These are phyloP conservation scores for Phytophthora idaei DNA, from an alignment of 352 stramenopile genomes.

Conservation along the genomic window DNA sequence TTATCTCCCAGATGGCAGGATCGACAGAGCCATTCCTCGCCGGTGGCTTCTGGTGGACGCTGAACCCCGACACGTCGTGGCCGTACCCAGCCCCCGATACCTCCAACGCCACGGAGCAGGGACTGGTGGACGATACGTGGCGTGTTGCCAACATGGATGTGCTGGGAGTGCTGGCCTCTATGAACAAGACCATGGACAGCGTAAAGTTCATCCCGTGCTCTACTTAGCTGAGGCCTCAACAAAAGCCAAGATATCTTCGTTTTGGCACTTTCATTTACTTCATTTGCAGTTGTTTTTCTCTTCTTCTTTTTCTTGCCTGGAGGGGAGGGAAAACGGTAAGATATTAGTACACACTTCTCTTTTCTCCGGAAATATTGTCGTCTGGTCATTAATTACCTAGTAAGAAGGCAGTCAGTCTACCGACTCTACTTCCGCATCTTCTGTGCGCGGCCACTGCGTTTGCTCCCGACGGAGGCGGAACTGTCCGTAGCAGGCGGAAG, in stretches of 20 bases:
- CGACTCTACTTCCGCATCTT: conserved; percentile 53
- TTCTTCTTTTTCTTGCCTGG: conserved; percentile 20
- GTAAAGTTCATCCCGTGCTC: conserved; percentile 75
- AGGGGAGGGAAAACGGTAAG: conserved; percentile 25
- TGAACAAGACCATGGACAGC: conserved; percentile 68
- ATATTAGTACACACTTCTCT: conserved; percentile 39
- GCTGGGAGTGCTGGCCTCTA: conserved; percentile 57
- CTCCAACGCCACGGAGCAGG: conserved; percentile 52
- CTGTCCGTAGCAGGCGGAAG: conserved; percentile 32
- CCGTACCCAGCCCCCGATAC: conserved; percentile 75
- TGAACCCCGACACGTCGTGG: conserved; percentile 85
- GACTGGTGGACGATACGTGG: conserved; percentile 79
- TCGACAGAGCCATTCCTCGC: conserved; percentile 55
- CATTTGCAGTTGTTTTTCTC: conserved; percentile 36
- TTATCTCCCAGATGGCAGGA: conserved; percentile 69
- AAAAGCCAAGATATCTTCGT: conserved; percentile 3
- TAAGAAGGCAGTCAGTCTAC: background rate
- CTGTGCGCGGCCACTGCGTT: conserved; percentile 42
- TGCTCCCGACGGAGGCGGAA: conserved; percentile 31
- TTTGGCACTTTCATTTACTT: conserved; percentile 37
- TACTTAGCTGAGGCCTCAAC: conserved; percentile 33
- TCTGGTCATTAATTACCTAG: conserved; percentile 21
- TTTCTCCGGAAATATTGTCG: conserved; percentile 1
- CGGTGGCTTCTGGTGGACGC: conserved; percentile 80
- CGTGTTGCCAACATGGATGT: conserved; percentile 73